phyloP scores from a whole-genome alignment of 2,329 filamentous ascomycete genomes.

The Pseudogymnoascus sp. region DNA sequence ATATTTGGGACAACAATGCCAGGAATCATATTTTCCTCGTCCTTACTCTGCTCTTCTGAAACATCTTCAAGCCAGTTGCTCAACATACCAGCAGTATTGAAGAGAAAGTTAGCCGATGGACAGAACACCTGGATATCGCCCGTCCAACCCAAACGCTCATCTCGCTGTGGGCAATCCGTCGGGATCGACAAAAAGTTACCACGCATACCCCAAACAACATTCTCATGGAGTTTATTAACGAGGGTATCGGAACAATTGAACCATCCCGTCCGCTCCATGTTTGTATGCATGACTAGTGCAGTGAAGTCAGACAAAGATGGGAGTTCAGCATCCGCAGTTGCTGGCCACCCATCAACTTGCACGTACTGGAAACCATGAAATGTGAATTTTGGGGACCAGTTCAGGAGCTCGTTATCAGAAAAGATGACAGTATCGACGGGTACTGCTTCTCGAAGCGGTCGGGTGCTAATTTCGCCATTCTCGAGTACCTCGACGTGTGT shows the following conservation, averaged over 20 bases:
- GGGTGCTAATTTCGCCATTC: conserved; percentile 33
- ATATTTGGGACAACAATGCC: conserved; percentile 20
- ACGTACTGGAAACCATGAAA: conserved; percentile 40
- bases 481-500: conserved; percentile 38
- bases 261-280: conserved; percentile 26
- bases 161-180: conserved; percentile 41
- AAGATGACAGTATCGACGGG: conserved; percentile 32
- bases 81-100: conserved; percentile 33
- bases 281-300: not conserved
- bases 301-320: not conserved
- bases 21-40: conserved; percentile 11
- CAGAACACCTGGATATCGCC: conserved; percentile 39
- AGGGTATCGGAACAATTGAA: conserved; percentile 33
- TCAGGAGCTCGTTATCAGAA: conserved; percentile 29
- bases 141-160: conserved; percentile 42
- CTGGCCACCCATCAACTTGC: conserved; percentile 32
- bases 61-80: conserved; percentile 34
- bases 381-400: conserved; percentile 31
- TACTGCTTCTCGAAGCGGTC: conserved; percentile 34
- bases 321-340: not conserved
- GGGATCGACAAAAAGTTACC: conserved; percentile 39
- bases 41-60: not conserved
- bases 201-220: conserved; percentile 39
- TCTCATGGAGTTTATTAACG: conserved; percentile 37
- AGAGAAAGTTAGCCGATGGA: conserved; percentile 37